Conservation (phyloP, 768 basidiomycete genomes). For the Mycena pura region DNA sequence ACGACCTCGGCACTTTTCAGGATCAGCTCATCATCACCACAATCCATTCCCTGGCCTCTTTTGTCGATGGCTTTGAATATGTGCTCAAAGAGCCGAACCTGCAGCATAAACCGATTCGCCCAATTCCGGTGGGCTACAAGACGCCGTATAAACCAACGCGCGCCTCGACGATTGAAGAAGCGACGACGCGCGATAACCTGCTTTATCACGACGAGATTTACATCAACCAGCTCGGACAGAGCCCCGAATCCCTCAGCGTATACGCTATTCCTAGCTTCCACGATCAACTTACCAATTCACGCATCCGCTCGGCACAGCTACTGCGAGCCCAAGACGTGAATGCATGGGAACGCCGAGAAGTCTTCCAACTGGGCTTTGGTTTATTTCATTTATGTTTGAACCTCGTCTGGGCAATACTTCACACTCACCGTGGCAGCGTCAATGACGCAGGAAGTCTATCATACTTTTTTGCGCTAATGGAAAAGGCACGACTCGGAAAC, state of each 20-base stretch:
- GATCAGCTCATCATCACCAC: slow-evolving; percentile 3
- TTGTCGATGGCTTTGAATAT: neutral
- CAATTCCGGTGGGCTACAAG: neutral
- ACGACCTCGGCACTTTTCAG: neutral
- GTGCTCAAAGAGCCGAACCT: neutral
- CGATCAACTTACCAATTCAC: slow-evolving; percentile 20
- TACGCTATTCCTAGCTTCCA: slow-evolving; percentile 12
- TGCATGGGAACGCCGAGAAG: slow-evolving; percentile 17
- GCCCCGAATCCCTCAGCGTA: neutral
- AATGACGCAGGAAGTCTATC: slow-evolving; percentile 19
- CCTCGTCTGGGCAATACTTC: no score
- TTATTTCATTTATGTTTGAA: no score
- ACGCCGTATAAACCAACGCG: slow-evolving; percentile 5
- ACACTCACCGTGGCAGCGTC: slow-evolving; percentile 22
- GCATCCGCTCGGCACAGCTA: slow-evolving; percentile 5
- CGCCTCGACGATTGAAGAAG: slow-evolving; percentile 20
- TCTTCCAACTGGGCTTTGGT: slow-evolving; percentile 24
- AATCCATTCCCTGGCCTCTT: neutral
- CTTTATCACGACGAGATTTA: slow-evolving; percentile 19
- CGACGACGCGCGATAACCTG: no score
- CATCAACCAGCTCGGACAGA: slow-evolving; percentile 12
- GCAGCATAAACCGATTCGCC: slow-evolving; percentile 8
- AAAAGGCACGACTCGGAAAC: slow-evolving; percentile 24
- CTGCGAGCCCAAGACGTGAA: slow-evolving; percentile 7
- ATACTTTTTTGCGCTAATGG: slow-evolving; percentile 26